Base-by-base conservation (phyloP, 2,329 filamentous ascomycete species). In the Metarhizium brunneum region DNA sequence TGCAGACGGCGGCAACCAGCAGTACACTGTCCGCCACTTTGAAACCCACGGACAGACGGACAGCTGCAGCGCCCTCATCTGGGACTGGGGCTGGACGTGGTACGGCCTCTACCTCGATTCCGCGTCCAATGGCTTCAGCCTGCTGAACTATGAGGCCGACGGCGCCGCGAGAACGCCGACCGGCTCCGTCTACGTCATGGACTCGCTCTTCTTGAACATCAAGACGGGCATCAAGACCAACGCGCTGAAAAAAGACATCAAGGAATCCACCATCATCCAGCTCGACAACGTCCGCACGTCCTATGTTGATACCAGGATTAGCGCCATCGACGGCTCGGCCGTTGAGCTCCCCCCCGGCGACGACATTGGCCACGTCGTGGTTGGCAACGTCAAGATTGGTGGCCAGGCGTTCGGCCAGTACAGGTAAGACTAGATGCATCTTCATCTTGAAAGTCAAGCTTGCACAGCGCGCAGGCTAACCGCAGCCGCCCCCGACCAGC, bases 81-180 rank as follows among this genome's bases (percentile, higher is more conserved):
- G 86, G 86, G 81, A 87, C 70, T 90, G 86, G 86, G 80, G 82
- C 36, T 90, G 84, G 82, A 83, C 80, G 2, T 60, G 59, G 60
- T 55, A 57, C 25, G 51, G 50, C n/a, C 52, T 61, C n/a, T 49
- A 18, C 29, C 55, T 63, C 25, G 53, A 55, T 13, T 56, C 59
- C 54, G 54, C 53, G 13, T 10, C 47, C 11, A 43, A 52, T 6
- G 60, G 59, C 11, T 55, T 59, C 43, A 52, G 36, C 20, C 53
- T 59, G 6, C 25, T 57, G n/a, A 48, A 48, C 45, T 2, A 30
- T n/a, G 18, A 13, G 52, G 57, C 36, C 56, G 11, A 45, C 7
- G 18, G n/a, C 32, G 32, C 16, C 30, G 42, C 47, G 42, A 10
- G 10, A 11, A 40, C 36, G 36, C 43, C 42, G 10, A 18, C 40